These are phyloP conservation scores for Coprinopsis strossmayeri DNA, from an alignment of 768 basidiomycete genomes.

Conservation along the genomic window DNA sequence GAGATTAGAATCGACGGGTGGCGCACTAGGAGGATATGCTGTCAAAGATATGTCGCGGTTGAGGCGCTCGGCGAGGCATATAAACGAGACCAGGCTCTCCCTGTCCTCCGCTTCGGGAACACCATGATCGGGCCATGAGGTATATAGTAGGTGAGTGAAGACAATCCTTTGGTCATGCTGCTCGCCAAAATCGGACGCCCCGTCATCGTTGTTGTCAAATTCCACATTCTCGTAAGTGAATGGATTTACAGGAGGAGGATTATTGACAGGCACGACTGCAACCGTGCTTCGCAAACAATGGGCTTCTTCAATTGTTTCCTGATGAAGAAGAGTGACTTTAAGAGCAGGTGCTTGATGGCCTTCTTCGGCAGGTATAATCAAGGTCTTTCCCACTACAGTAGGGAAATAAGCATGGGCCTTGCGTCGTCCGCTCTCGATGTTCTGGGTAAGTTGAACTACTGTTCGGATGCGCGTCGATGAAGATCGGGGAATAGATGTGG, in stretches of 20 bases:
- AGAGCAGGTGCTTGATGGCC: constrained; percentile 36
- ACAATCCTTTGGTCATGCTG: constrained; percentile 29
- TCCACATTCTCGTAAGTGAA: constrained; percentile 8
- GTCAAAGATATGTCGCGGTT: constrained; percentile 43
- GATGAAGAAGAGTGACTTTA: constrained; percentile 50
- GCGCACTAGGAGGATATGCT: constrained; percentile 16
- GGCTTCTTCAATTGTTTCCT: constrained; percentile 42
- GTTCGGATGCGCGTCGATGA: constrained; percentile 51
- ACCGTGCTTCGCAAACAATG: constrained; percentile 58
- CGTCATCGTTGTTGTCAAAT: constrained; percentile 11
- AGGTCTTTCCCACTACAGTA: constrained; percentile 42
- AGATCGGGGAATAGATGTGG: neutral
- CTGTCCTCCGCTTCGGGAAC: constrained; percentile 62
- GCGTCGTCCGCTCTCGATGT: constrained; percentile 58
- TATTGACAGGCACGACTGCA: constrained; percentile 37
- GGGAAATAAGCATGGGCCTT: constrained; percentile 84
- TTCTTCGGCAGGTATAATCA: constrained; percentile 39
- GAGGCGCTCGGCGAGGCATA: constrained; percentile 53
- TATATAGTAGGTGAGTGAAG: constrained; percentile 69
- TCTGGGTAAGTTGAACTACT: constrained; percentile 75
- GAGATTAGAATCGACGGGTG: constrained; percentile 12
- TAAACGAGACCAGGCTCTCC: constrained; percentile 52
- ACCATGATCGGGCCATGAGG: constrained; percentile 82
- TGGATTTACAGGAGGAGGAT: constrained; percentile 5
- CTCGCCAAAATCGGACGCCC: constrained; percentile 14